Percentiles rank a stretch among this genome's conserved stretches.
Conservation (phyloP, 352 stramenopile genomes). For the Pythium aquatile region DNA sequence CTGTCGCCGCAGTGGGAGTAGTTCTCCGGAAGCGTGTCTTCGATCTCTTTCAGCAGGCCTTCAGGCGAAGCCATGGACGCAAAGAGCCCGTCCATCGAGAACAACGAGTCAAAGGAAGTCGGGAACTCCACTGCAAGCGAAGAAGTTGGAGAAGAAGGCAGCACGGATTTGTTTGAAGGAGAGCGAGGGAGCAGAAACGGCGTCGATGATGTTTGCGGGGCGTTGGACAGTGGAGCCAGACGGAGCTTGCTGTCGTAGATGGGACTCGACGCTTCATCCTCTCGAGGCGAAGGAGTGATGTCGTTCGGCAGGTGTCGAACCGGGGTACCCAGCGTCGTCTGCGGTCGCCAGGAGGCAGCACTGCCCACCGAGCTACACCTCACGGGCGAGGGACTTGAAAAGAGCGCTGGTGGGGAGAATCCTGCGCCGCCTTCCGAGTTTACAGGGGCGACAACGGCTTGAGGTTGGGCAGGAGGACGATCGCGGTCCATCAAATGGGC, state of each 20-base stretch:
- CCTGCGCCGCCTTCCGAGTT: background rate
- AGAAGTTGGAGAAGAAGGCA: background rate
- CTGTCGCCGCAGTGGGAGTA: constrained; percentile 28
- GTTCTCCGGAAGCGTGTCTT: constrained; percentile 52
- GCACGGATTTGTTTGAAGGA: background rate
- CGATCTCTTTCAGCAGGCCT: constrained; percentile 67
- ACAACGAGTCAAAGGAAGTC: constrained; percentile 7
- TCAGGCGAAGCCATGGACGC: constrained; percentile 39
- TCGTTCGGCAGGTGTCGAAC: background rate
- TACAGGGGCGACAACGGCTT: background rate
- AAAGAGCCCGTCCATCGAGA: constrained; percentile 29
- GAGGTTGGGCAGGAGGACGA: constrained; percentile 13
- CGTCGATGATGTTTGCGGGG: background rate
- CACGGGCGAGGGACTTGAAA: background rate
- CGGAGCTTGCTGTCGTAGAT: constrained; percentile 18
- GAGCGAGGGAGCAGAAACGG: constrained; percentile 14
- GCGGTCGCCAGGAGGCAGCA: background rate
- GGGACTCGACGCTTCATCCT: background rate
- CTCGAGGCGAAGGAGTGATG: background rate
- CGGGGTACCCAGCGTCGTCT: background rate
- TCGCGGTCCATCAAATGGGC: constrained; percentile 54
- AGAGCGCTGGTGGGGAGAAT: background rate
- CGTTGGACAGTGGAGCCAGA: constrained; percentile 10
- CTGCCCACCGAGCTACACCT: background rate
- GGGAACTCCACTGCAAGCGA: background rate